Base-by-base conservation (phyloP, 2,329 filamentous ascomycete genomes). In the Ophiosphaerella korrae region DNA sequence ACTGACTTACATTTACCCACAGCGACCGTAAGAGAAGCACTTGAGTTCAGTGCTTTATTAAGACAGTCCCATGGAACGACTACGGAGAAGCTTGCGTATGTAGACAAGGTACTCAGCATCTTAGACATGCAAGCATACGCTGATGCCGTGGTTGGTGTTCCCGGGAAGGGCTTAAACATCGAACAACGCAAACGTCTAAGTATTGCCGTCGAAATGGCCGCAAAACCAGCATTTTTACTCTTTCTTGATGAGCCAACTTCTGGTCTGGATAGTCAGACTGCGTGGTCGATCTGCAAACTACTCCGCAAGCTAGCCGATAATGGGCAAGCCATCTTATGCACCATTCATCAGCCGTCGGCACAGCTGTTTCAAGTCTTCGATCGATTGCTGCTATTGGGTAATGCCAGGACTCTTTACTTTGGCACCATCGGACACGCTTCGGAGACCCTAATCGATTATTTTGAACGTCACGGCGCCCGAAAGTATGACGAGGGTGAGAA, bases 361-460 rank as follows among this genome's bases (percentile, higher is more conserved):
- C 89, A 92, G 80, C 81, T 97, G 26, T 95, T 96, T 78, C 88
- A 95, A 71, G 85, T 88, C 45, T 97, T 93, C 68, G 88, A 93
- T 62, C 82, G 87, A 39, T 81, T 93, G 4, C 80, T 92, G 23
- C 88, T 93, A 74, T 78, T 93, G 5, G 85, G 85, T 21, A 86
- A 88, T 42, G 89, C 89, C 45, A 83, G 79, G 66, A 89, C 86
- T 0, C 85, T 92, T 32, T 93, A 93, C 75, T 92, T 90, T 68
- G 89, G 88, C 43, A 84, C 88, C 1, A 85, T 92, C 53, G 89
- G 89, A 52, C 75, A 86, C 61, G 84, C 87, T 69, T 86, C 86
- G 1, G 76, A 80, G 44, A 82, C 76, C 1, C 74, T 93, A 65
- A 87, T 83, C 0, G 76, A 76, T 47, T 94, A 93, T 73, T 92